Percentiles rank a stretch among this genome's conserved stretches.
Evolutionary conservation across 225 moss, liverwort and hornwort genomes (phyloP).

Genomic region (Ulota crispa): DNA sequence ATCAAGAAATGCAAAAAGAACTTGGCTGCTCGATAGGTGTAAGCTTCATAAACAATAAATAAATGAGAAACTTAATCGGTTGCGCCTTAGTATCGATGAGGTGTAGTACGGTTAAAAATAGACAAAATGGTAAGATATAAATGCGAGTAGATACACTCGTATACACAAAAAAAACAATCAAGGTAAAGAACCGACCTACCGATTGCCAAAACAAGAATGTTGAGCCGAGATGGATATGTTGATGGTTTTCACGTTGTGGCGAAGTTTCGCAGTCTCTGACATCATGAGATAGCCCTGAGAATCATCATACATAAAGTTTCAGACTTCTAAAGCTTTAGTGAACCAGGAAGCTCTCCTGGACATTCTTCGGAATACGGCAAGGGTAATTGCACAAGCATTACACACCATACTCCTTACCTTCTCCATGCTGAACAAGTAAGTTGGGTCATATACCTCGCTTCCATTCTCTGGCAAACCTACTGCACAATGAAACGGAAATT

Average conservation of each 20-base stretch:
- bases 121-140: slow-evolving; percentile 1
- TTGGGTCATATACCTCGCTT: slow-evolving; percentile 81
- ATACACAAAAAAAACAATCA: slow-evolving; percentile 15
- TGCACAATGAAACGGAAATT: slow-evolving; percentile 35
- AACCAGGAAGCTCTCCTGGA: slow-evolving; percentile 12
- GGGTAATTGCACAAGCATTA: background rate
- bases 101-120: background rate
- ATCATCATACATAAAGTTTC: slow-evolving; percentile 26
- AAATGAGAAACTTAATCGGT: background rate
- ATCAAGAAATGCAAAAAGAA: slow-evolving; percentile 3
- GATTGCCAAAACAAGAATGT: slow-evolving; percentile 91
- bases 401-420: slow-evolving; percentile 58
- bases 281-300: slow-evolving; percentile 92
- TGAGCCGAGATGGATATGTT: slow-evolving; percentile 91
- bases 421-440: slow-evolving; percentile 92
- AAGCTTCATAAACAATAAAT: background rate
- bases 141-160: slow-evolving; percentile 3
- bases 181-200: slow-evolving; percentile 54
- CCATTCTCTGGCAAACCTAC: slow-evolving; percentile 75
- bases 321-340: background rate
- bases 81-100: background rate
- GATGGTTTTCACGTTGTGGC: slow-evolving; percentile 74
- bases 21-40: slow-evolving; percentile 1
- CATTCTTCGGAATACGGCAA: background rate
- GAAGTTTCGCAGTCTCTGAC: slow-evolving; percentile 80